Conservation (phyloP, 2,329 filamentous ascomycete genomes). For the Pestalotiopsis sp. region DNA sequence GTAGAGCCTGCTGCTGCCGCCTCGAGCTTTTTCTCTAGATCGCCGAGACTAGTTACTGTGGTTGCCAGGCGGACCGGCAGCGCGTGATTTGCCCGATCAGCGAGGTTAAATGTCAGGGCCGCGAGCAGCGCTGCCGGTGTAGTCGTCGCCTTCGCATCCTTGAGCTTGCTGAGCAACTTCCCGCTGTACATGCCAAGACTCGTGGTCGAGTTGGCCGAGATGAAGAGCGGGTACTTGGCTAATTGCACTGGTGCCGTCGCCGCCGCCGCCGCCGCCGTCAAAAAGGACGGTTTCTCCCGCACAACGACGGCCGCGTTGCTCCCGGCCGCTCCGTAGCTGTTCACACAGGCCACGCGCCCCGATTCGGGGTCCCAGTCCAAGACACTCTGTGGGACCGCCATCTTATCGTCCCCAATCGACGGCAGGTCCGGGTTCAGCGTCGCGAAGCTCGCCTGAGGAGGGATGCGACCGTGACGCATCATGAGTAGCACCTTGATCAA, state of each 20-base stretch:
- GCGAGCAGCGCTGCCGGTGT: not conserved
- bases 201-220: not conserved
- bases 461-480: constrained; percentile 16
- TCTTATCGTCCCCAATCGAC: not conserved
- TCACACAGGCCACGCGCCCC: constrained; percentile 2
- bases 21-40: not conserved
- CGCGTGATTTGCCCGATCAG: constrained; percentile 9
- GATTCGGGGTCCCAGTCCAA: not conserved
- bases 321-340: constrained; percentile 23
- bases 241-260: not conserved
- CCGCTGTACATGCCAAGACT: not conserved
- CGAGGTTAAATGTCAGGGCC: not conserved
- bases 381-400: not conserved
- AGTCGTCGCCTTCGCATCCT: not conserved
- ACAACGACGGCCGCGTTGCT: constrained; percentile 20
- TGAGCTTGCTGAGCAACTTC: constrained; percentile 2
- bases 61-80: not conserved
- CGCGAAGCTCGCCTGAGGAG: constrained; percentile 18
- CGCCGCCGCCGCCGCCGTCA: not conserved
- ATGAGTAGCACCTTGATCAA: constrained; percentile 24
- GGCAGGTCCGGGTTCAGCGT: constrained; percentile 13
- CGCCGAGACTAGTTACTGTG: not conserved
- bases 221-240: not conserved
- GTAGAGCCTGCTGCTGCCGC: not conserved
- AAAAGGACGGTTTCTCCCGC: constrained; percentile 6